A percentile compares a stretch with the other conserved stretches of the same genome.
These are phyloP conservation scores for Leccinum sublutescens DNA, from an alignment of 768 basidiomycete genomes.

Conservation along the genomic window DNA sequence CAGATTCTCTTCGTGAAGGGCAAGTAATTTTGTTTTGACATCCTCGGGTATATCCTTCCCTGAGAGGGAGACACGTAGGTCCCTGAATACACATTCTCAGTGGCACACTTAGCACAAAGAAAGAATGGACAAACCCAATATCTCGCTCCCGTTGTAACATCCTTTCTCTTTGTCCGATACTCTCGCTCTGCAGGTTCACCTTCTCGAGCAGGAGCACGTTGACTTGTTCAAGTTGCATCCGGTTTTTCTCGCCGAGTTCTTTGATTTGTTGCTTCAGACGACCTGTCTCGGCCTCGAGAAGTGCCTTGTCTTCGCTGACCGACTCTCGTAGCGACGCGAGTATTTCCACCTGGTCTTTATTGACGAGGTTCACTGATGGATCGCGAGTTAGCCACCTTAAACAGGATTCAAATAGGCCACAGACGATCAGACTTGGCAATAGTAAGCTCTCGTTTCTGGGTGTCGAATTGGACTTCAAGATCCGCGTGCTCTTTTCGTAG, in stretches of 20 bases:
- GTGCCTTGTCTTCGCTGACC: slow-evolving; percentile 82
- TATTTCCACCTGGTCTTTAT: slow-evolving; percentile 92
- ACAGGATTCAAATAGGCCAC: slow-evolving; percentile 24
- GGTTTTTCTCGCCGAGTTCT: slow-evolving; percentile 77
- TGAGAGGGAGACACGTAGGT: slow-evolving; percentile 71
- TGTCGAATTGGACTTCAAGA: slow-evolving; percentile 67
- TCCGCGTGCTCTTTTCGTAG: slow-evolving; percentile 68
- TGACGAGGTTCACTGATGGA: slow-evolving; percentile 76
- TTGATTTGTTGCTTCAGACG: slow-evolving; percentile 64
- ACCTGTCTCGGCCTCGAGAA: slow-evolving; percentile 66
- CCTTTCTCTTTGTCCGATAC: slow-evolving; percentile 85
- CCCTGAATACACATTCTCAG: slow-evolving; percentile 42
- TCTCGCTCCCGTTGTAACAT: slow-evolving; percentile 85
- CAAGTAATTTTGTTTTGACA: slow-evolving; percentile 69
- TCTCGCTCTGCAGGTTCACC: slow-evolving; percentile 83
- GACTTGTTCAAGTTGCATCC: slow-evolving; percentile 89
- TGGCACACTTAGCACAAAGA: not conserved
- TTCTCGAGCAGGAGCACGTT: slow-evolving; percentile 87
- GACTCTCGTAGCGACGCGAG: slow-evolving; percentile 83
- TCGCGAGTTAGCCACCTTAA: slow-evolving; percentile 4
- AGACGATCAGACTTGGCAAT: slow-evolving; percentile 84
- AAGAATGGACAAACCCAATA: slow-evolving; percentile 57
- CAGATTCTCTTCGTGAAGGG: slow-evolving; percentile 76
- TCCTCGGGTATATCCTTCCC: slow-evolving; percentile 83
- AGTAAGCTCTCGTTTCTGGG: slow-evolving; percentile 63